A percentile compares a stretch with the other conserved stretches of the same genome.
These are phyloP conservation scores for Eragrostis tef DNA, from an alignment of 202 grass and related monocot genomes.

Conservation along the genomic window DNA sequence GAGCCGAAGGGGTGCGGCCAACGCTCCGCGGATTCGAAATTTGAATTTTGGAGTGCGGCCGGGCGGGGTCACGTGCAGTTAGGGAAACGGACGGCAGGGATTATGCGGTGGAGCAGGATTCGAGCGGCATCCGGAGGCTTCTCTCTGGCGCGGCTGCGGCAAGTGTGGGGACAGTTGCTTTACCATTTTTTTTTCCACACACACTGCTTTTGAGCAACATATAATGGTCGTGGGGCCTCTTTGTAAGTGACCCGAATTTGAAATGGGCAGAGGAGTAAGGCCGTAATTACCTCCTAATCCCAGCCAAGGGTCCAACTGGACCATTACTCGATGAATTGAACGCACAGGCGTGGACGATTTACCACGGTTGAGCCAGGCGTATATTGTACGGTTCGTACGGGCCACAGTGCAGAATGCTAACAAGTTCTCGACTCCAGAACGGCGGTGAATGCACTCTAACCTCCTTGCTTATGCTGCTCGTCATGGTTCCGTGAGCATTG, in stretches of 20 bases:
- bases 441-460: too few species aligned
- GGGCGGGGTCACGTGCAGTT: constrained; percentile 6
- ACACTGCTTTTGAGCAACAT: background rate
- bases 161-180: constrained; percentile 4
- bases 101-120: background rate
- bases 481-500: too few species aligned
- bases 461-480: too few species aligned
- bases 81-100: constrained; percentile 7
- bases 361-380: too few species aligned
- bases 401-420: too few species aligned
- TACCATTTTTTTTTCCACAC: background rate
- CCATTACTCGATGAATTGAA: too few species aligned
- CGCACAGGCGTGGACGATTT: too few species aligned
- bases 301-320: too few species aligned
- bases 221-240: background rate
- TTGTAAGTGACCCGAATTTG: background rate
- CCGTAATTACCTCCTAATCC: too few species aligned
- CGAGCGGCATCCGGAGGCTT: constrained; percentile 27
- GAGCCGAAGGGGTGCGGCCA: background rate
- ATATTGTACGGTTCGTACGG: too few species aligned
- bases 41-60: constrained; percentile 53
- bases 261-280: background rate
- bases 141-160: background rate
- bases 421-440: too few species aligned
- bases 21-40: constrained; percentile 47